A percentile compares a stretch with the other conserved stretches of the same genome.
These are phyloP conservation scores for Aspergillus sp. DNA, from an alignment of 2,329 filamentous ascomycete genomes.

Conservation along the genomic window DNA sequence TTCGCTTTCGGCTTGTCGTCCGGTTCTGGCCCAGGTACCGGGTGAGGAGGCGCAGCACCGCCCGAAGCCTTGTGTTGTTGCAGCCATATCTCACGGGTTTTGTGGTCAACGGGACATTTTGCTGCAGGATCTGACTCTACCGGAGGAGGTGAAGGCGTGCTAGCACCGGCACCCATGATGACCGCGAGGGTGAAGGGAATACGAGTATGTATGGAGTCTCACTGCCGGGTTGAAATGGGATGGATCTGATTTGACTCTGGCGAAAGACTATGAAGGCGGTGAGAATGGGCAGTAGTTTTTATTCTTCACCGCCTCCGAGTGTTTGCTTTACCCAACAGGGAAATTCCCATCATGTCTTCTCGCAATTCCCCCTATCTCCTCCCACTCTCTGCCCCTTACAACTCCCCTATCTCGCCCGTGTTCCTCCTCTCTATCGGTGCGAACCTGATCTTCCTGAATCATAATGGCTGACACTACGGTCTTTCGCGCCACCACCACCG, in stretches of 20 bases:
- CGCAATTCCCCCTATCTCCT: conserved; percentile 1
- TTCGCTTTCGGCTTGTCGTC: conserved; percentile 25
- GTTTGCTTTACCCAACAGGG: conserved; percentile 13
- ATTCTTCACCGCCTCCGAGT: conserved; percentile 1
- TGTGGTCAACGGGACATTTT: conserved; percentile 85
- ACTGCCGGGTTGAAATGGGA: neutral
- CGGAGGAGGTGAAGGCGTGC: conserved; percentile 28
- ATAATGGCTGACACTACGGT: conserved; percentile 50
- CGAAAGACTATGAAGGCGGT: neutral
- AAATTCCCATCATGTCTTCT: conserved; percentile 7
- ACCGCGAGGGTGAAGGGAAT: neutral
- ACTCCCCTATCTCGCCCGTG: neutral
- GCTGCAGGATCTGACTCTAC: conserved; percentile 28
- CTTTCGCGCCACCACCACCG: conserved; percentile 91
- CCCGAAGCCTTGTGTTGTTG: conserved; percentile 44
- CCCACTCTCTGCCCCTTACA: neutral
- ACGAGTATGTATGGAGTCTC: neutral
- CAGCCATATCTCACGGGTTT: conserved; percentile 85
- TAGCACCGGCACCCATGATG: conserved; percentile 38
- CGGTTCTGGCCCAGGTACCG: conserved; percentile 19
- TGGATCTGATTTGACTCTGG: neutral
- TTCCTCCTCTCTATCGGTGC: neutral
- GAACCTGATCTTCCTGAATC: neutral
- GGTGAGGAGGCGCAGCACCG: conserved; percentile 30
- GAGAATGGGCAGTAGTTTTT: neutral